These are phyloP conservation scores for Populus simonii DNA, from an alignment of 345 rosid genomes.

Conservation along the genomic window DNA sequence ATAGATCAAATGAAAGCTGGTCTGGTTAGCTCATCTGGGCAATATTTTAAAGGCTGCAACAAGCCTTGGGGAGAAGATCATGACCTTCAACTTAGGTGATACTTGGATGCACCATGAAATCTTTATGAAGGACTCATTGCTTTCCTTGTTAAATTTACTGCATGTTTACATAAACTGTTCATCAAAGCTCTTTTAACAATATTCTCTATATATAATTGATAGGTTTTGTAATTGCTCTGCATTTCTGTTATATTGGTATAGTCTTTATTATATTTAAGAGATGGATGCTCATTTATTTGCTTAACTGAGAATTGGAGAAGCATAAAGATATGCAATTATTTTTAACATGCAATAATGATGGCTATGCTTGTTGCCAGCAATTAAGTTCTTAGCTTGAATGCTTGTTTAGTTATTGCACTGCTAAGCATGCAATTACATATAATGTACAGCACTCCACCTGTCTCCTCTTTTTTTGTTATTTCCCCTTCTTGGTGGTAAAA, in stretches of 20 bases:
- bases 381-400: background rate
- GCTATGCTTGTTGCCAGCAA: conserved; percentile 1
- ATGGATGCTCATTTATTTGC: background rate
- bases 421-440: background rate
- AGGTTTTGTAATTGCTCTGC: background rate
- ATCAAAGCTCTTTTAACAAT: conserved; percentile 3
- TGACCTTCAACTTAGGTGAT: conserved; percentile 91
- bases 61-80: conserved; percentile 97
- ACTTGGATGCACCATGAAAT: conserved; percentile 26
- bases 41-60: conserved; percentile 44
- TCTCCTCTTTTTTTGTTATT: background rate
- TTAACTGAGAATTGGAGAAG: background rate
- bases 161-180: background rate
- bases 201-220: background rate
- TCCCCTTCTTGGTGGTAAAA: background rate
- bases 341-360: conserved; percentile 8
- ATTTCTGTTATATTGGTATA: background rate
- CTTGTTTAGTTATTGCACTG: background rate
- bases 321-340: background rate
- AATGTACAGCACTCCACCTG: background rate
- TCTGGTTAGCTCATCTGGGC: conserved; percentile 52
- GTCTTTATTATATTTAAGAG: background rate
- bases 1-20: conserved; percentile 76
- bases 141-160: conserved; percentile 12
- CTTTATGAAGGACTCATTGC: conserved; percentile 24